Conservation (phyloP, 805 yeast species). For the Candida sphagnicola region DNA sequence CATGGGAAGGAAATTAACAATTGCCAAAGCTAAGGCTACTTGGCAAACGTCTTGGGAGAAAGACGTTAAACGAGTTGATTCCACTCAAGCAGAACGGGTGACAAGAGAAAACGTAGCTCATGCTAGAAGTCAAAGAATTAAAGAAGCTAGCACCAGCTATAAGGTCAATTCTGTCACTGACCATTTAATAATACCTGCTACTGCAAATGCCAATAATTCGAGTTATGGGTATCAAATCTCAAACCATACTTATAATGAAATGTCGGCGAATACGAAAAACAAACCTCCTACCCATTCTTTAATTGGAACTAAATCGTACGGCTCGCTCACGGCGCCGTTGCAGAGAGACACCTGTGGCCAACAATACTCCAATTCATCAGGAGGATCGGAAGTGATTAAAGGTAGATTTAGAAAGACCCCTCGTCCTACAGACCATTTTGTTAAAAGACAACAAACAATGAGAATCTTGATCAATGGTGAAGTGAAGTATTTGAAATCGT, state of each 20-base stretch:
- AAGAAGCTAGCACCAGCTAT: conserved; percentile 31
- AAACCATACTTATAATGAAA: conserved; percentile 28
- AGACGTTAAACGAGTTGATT: conserved; percentile 42
- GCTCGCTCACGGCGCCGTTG: conserved; percentile 29
- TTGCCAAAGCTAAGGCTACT: conserved; percentile 60
- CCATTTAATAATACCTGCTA: conserved; percentile 10
- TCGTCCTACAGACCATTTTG: conserved; percentile 42
- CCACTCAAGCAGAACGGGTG: conserved; percentile 19
- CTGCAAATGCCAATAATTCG: conserved; percentile 8
- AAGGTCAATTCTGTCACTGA: conserved; percentile 21
- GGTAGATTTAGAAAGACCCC: conserved; percentile 63
- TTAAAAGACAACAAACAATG: conserved; percentile 51
- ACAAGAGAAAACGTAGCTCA: conserved; percentile 29
- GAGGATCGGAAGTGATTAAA: conserved; percentile 36
- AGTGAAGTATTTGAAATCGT: conserved; percentile 52
- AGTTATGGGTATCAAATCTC: conserved; percentile 29
- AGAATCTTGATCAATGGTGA: conserved; percentile 59
- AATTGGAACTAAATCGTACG: conserved; percentile 31
- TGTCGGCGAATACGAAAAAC: conserved; percentile 32
- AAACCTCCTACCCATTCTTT: conserved; percentile 27
- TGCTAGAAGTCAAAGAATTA: conserved; percentile 37
- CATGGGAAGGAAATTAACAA: conserved; percentile 64
- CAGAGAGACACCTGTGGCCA: conserved; percentile 15
- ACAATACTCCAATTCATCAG: conserved; percentile 26
- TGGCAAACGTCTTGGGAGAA: conserved; percentile 43